These are phyloP conservation scores for Dioszegia aurantiaca DNA, from an alignment of 768 basidiomycete genomes.

Conservation along the genomic window DNA sequence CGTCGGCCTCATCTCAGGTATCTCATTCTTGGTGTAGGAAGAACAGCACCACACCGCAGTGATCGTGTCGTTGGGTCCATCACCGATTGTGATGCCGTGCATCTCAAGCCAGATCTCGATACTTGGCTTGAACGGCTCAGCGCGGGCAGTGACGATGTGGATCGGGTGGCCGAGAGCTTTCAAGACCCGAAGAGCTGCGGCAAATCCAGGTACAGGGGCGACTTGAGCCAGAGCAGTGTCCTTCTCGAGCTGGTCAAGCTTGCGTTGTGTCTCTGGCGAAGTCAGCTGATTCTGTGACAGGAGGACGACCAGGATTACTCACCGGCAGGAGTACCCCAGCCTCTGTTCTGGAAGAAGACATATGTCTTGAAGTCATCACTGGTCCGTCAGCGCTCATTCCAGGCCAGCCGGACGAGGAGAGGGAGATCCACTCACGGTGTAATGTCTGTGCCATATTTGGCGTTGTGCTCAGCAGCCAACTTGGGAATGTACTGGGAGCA, in stretches of 20 bases:
- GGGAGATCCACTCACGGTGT: too few relatives aligned
- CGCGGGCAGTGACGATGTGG: conserved; percentile 43
- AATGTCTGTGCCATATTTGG: too few relatives aligned
- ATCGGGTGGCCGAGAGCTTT: conserved; percentile 38
- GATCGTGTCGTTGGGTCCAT: conserved; percentile 23
- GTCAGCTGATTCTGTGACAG: not conserved
- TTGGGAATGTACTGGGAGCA: too few relatives aligned
- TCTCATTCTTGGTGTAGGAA: conserved; percentile 12
- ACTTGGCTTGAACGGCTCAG: conserved; percentile 13
- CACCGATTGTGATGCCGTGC: conserved; percentile 34
- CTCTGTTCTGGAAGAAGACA: too few relatives aligned
- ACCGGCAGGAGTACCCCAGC: conserved; percentile 35
- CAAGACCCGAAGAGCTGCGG: conserved; percentile 21
- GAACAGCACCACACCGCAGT: conserved; percentile 29
- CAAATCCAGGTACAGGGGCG: conserved; percentile 28
- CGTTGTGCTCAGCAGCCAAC: too few relatives aligned
- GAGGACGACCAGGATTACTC: too few relatives aligned
- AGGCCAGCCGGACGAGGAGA: too few relatives aligned
- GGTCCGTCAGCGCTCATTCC: too few relatives aligned
- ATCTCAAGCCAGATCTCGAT: conserved; percentile 33
- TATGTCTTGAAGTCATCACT: too few relatives aligned
- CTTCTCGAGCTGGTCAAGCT: conserved; percentile 20
- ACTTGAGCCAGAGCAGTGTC: conserved; percentile 20
- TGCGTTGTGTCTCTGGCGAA: conserved; percentile 22
- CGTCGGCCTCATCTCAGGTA: conserved; percentile 20